Evolutionary conservation across 1,284 basidiomycete species (phyloP).

Genomic region (Sanghuangporus weigelae): DNA sequence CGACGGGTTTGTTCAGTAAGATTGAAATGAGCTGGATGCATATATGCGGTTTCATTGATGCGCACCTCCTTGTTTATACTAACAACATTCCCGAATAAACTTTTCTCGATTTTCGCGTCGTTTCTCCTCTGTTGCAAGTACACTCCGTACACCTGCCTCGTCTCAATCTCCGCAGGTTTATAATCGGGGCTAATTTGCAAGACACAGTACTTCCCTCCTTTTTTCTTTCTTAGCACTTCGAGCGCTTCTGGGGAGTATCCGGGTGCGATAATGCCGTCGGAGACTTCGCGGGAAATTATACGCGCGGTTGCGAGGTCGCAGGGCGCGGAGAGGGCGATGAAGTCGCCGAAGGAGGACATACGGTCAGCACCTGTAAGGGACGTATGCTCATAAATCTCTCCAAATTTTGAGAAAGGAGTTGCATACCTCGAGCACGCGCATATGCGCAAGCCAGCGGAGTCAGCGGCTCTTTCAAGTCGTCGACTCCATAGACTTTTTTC

Average conservation of each 20-base stretch:
- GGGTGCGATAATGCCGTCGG: conserved; percentile 96
- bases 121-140: conserved; percentile 91
- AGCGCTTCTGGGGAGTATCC: conserved; percentile 88
- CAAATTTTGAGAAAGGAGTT: background rate
- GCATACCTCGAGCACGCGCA: conserved; percentile 85
- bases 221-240: conserved; percentile 93
- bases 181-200: conserved; percentile 89
- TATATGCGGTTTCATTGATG: conserved; percentile 1
- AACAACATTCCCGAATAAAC: conserved; percentile 86
- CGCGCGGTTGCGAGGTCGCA: conserved; percentile 93
- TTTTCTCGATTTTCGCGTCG: conserved; percentile 81
- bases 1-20: background rate
- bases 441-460: conserved; percentile 92
- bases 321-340: conserved; percentile 90
- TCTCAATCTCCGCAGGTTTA: conserved; percentile 76
- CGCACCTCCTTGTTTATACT: conserved; percentile 80
- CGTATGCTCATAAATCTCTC: background rate
- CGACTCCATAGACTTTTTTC: conserved; percentile 95
- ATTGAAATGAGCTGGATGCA: background rate
- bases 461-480: conserved; percentile 87
- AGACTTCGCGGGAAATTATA: conserved; percentile 97
- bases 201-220: conserved; percentile 98
- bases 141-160: conserved; percentile 93
- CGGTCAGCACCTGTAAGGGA: conserved; percentile 77
- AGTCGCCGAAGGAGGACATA: conserved; percentile 99